These are phyloP conservation scores for Schizonepeta tenuifolia DNA, from an alignment of 257 asterid species.

Conservation along the genomic window DNA sequence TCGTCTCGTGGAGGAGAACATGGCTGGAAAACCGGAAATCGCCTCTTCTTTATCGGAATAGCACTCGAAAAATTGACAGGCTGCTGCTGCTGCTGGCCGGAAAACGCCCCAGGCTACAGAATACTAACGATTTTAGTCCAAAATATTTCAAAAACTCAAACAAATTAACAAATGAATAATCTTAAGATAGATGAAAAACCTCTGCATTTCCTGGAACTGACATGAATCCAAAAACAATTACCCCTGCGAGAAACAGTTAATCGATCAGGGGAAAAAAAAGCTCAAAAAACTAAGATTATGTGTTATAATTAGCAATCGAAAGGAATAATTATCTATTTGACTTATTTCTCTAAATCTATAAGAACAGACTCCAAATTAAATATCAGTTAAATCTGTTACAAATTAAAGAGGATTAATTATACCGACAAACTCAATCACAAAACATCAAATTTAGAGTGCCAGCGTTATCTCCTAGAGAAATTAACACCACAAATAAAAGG, in stretches of 20 bases:
- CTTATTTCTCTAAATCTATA: not conserved
- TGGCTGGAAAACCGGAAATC: conserved; percentile 53
- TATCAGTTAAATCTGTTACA: conserved; percentile 15
- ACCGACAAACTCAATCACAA: not conserved
- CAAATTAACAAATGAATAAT: conserved; percentile 16
- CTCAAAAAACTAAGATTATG: not conserved
- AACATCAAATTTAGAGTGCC: not conserved
- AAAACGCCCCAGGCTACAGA: conserved; percentile 56
- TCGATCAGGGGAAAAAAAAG: conserved; percentile 14
- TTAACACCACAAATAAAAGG: not conserved
- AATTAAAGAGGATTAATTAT: not conserved
- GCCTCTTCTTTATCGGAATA: conserved; percentile 87
- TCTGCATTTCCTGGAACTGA: conserved; percentile 56
- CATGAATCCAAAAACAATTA: conserved; percentile 38
- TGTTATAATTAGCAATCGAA: not conserved
- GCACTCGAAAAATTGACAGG: conserved; percentile 53
- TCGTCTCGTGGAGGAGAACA: conserved; percentile 58
- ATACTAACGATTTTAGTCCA: conserved; percentile 23
- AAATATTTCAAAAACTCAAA: not conserved
- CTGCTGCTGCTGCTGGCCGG: conserved; percentile 42
- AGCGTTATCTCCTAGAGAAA: conserved; percentile 9
- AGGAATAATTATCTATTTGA: not conserved
- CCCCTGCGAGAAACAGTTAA: conserved; percentile 39
- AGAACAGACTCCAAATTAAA: not conserved
- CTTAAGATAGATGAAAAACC: conserved; percentile 44